These are phyloP conservation scores for Trichoderma breve DNA, from an alignment of 2,329 filamentous ascomycete species.

Conservation along the genomic window DNA sequence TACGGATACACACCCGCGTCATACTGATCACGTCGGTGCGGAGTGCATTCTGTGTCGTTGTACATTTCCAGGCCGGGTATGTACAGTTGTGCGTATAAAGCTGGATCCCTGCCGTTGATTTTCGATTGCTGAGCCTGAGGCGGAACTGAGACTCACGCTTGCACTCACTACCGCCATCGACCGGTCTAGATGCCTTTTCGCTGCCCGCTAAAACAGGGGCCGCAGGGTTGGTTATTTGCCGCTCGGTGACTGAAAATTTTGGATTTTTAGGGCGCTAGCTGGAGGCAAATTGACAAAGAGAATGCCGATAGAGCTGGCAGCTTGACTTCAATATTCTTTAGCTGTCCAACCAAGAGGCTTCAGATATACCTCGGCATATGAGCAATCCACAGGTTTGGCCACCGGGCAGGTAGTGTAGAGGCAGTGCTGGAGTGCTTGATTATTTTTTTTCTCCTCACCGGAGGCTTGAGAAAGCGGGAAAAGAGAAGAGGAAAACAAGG, in stretches of 20 bases:
- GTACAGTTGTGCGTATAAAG: not conserved
- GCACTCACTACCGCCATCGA: not conserved
- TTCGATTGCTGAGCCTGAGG: not conserved
- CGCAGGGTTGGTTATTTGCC: not conserved
- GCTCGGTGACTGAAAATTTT: not conserved
- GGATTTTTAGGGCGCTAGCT: not conserved
- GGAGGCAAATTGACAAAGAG: not conserved
- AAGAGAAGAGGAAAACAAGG: not conserved
- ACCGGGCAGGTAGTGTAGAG: no score
- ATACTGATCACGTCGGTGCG: not conserved
- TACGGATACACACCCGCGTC: not conserved
- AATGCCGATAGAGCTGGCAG: not conserved
- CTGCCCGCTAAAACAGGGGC: slow-evolving; percentile 20
- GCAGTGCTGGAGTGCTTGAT: not conserved
- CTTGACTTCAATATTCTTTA: not conserved
- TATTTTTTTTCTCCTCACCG: not conserved
- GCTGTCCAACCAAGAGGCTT: not conserved
- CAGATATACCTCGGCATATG: not conserved
- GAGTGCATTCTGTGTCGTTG: not conserved
- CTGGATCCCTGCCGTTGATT: not conserved
- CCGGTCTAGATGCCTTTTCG: slow-evolving; percentile 21
- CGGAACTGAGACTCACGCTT: slow-evolving; percentile 10
- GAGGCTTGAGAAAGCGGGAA: not conserved
- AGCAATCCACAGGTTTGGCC: not conserved
- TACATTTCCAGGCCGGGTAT: not conserved